phyloP scores from a whole-genome alignment of 2,329 filamentous ascomycete species.

The Mariannaea elegans region DNA sequence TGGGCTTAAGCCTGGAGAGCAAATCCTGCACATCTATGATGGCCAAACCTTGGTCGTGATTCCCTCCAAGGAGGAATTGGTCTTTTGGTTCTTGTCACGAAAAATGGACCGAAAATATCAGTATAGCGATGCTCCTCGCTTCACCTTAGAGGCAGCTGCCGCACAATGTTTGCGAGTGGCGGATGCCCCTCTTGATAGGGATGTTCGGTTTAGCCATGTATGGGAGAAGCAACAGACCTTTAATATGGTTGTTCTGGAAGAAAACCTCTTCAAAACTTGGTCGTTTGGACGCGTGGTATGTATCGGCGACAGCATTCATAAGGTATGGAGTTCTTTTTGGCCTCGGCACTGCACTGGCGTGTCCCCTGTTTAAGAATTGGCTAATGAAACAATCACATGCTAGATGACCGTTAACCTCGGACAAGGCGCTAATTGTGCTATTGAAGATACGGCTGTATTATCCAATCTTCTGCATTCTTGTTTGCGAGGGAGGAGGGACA shows the following conservation, averaged over 20 bases:
- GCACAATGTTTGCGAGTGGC: background rate
- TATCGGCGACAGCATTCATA: constrained; percentile 2
- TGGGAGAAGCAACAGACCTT: background rate
- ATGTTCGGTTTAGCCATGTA: background rate
- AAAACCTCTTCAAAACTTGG: background rate
- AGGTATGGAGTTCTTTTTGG: too few relatives aligned
- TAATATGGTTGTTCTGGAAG: background rate
- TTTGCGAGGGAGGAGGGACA: background rate
- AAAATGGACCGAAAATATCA: background rate
- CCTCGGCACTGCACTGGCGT: too few relatives aligned
- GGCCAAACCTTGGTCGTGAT: background rate
- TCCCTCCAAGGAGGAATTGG: background rate
- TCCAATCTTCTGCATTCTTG: background rate
- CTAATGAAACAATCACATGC: background rate
- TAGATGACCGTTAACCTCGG: constrained; percentile 1
- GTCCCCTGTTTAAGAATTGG: too few relatives aligned
- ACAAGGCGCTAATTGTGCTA: background rate
- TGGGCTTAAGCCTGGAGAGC: background rate
- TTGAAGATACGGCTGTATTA: background rate
- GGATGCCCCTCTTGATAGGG: background rate
- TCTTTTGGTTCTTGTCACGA: background rate
- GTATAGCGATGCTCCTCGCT: background rate
- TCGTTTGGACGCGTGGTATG: background rate
- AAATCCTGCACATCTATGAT: background rate
- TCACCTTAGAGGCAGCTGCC: background rate